Conservation (phyloP, 257 asterid genomes). For the Solanum commersonii region DNA sequence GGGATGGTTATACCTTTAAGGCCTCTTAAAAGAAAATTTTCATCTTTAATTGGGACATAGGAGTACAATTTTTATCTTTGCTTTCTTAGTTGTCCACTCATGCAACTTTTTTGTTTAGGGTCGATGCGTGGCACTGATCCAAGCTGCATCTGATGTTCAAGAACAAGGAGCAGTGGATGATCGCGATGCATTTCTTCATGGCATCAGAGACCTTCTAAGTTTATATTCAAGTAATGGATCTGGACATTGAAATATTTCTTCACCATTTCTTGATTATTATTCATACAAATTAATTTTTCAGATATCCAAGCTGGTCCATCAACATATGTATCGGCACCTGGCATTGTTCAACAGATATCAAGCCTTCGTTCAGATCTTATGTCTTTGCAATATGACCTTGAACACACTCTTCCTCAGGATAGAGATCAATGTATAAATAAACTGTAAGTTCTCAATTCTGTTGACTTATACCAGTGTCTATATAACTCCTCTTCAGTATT, state of each 20-base stretch:
- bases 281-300: slow-evolving; percentile 9
- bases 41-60: background rate
- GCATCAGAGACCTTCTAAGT: slow-evolving; percentile 92
- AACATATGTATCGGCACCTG: slow-evolving; percentile 90
- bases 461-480: background rate
- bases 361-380: slow-evolving; percentile 78
- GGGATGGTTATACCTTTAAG: background rate
- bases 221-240: slow-evolving; percentile 74
- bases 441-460: slow-evolving; percentile 43
- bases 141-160: slow-evolving; percentile 82
- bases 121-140: slow-evolving; percentile 71
- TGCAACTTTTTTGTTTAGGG: slow-evolving; percentile 32
- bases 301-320: slow-evolving; percentile 93
- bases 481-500: background rate
- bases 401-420: slow-evolving; percentile 90
- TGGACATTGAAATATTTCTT: slow-evolving; percentile 1
- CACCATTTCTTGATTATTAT: background rate
- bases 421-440: slow-evolving; percentile 88
- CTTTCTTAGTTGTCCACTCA: background rate
- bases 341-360: slow-evolving; percentile 86
- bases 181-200: slow-evolving; percentile 89
- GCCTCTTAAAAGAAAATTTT: background rate
- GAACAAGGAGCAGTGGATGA: slow-evolving; percentile 99
- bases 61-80: background rate
- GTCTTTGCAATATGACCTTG: slow-evolving; percentile 88